Percentiles rank a stretch among this genome's conserved stretches.
Conservation (phyloP, 139 green algal genomes). For the Dunaliella sp. region DNA sequence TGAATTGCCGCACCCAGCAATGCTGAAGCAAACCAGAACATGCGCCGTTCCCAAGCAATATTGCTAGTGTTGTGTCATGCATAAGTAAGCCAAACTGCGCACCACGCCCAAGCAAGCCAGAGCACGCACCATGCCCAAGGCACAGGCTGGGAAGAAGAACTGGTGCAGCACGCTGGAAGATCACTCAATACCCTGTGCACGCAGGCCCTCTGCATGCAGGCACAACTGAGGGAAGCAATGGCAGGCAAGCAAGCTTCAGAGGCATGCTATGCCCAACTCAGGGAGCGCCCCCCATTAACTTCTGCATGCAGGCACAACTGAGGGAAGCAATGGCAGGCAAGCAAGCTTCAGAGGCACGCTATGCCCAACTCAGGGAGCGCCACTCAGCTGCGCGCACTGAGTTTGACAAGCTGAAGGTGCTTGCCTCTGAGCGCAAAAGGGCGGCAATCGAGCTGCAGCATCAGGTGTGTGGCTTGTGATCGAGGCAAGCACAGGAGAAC, state of each 20-base stretch:
- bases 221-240: neutral
- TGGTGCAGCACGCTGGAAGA: too few relatives aligned
- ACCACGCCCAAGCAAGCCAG: too few relatives aligned
- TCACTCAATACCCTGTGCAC: too few relatives aligned
- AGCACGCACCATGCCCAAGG: too few relatives aligned
- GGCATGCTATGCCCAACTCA: slow-evolving; percentile 4
- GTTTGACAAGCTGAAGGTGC: slow-evolving; percentile 22
- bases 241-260: neutral
- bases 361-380: slow-evolving; percentile 9
- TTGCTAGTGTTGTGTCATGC: too few relatives aligned
- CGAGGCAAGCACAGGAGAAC: too few relatives aligned
- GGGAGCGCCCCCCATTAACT: slow-evolving; percentile 6
- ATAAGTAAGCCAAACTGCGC: too few relatives aligned
- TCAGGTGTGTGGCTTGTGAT: slow-evolving; percentile 7
- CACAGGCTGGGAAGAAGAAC: too few relatives aligned
- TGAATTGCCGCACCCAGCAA: too few relatives aligned
- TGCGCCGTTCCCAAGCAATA: too few relatives aligned
- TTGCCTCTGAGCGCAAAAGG: slow-evolving; percentile 16
- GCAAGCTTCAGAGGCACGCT: neutral
- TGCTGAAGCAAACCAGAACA: too few relatives aligned
- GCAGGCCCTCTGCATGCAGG: neutral
- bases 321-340: neutral
- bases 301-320: neutral
- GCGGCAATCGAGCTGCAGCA: neutral
- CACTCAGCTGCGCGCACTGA: slow-evolving; percentile 12